Evolutionary conservation across 331 rosid genomes (phyloP), one percentile per base, ranked within the genome.

Genomic region (Prunus yedoensis): DNA sequence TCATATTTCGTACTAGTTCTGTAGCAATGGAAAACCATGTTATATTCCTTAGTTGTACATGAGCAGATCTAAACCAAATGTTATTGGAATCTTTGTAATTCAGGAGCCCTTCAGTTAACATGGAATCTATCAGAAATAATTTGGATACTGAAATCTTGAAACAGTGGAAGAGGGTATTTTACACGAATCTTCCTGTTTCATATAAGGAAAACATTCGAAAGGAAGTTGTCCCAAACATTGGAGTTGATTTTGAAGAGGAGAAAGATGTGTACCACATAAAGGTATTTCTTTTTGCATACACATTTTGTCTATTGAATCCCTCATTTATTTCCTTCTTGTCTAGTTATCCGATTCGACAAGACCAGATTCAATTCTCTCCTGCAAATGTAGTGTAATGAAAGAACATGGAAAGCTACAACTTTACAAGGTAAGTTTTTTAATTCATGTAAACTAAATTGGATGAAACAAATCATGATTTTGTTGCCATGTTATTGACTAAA

Each of bases 231-330:
- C 76, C 72, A 11, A 51, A 64, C 2, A 69, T 78, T 79, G 90
- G 87, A 4, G 66, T 83, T 61, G 63, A 82, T 23, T 89, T 79
- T 59, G 77, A 28, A 70, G 78, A 47, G 75, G 87, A 86, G 61
- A 90, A 86, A 65, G 87, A 86, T 18, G 12, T 61, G 14, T 87
- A 80, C 83, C 71, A 25, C 27, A 78, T 88, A 16, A 75, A 79
- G 87, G 91, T 88, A 82, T 23, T 65, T 68, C 32, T 68, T 63
- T 73, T 72, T 11, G 35, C 11, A 4, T 27, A 27, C 56, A 47
- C 68, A 14, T 41, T 66, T 67, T 69, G 30, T 68, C 75, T 57
- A 8, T 23, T 32, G 64, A 50, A 74, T 47, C 21, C 60, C 52
- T 21, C 43, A 68, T 56, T 74, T 32, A 23, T 23, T 58, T 75